Percentiles rank a stretch among this genome's conserved stretches.
Conservation (phyloP, 2,329 filamentous ascomycete genomes). For the Trichoderma polysporum region DNA sequence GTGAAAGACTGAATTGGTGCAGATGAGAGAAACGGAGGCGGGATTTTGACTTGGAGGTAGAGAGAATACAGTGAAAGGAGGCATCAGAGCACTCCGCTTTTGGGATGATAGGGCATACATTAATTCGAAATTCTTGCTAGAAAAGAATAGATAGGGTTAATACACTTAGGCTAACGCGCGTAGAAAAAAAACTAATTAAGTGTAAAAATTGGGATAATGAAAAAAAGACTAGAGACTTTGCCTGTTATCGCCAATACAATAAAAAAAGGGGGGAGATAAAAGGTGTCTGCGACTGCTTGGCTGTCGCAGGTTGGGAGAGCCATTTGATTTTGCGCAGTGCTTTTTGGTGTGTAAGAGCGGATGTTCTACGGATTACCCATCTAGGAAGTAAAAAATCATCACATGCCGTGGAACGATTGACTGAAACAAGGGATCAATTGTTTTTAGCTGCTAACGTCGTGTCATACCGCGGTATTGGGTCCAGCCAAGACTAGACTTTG, state of each 20-base stretch:
- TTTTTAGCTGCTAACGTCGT: neutral
- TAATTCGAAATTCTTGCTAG: neutral
- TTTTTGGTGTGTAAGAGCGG: neutral
- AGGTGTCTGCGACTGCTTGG: neutral
- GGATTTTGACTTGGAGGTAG: neutral
- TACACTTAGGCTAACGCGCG: conserved; percentile 5
- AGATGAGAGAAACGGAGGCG: no score
- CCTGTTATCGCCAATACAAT: neutral
- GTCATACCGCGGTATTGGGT: conserved; percentile 3
- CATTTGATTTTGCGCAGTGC: neutral
- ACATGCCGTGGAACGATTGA: conserved; percentile 1
- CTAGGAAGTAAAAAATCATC: conserved; percentile 15
- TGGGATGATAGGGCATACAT: neutral
- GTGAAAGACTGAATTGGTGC: neutral
- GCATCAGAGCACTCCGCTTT: neutral
- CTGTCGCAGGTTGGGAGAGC: neutral
- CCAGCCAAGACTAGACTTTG: conserved; percentile 6
- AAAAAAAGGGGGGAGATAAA: neutral
- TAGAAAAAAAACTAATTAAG: neutral
- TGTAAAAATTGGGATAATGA: neutral
- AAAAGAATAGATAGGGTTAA: neutral
- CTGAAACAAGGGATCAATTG: neutral
- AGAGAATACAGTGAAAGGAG: neutral
- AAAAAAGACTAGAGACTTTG: neutral
- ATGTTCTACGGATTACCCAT: conserved; percentile 1